phyloP scores from a whole-genome alignment of 805 yeast genomes.

The Lachancea meyersii region DNA sequence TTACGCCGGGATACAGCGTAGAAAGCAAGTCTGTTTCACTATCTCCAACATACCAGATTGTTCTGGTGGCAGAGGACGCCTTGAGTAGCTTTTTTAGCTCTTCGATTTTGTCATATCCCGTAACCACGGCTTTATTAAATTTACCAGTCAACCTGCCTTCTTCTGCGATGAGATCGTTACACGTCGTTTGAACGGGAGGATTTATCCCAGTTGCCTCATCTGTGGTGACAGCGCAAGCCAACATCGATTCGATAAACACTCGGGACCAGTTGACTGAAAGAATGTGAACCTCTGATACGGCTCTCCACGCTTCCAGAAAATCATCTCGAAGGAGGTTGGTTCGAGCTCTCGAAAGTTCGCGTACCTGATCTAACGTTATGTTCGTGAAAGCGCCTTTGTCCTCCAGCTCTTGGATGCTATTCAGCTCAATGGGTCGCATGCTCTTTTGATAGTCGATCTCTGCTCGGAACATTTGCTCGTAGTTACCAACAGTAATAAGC shows the following conservation, averaged over 20 bases:
- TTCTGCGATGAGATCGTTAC: conserved; percentile 20
- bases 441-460: conserved; percentile 19
- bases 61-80: not conserved
- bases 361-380: conserved; percentile 15
- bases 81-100: conserved; percentile 12
- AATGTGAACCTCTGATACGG: conserved; percentile 14
- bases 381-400: conserved; percentile 16
- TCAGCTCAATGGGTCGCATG: conserved; percentile 18
- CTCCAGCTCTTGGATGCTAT: conserved; percentile 23
- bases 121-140: conserved; percentile 20
- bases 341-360: conserved; percentile 8
- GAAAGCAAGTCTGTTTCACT: conserved; percentile 30
- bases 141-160: conserved; percentile 19
- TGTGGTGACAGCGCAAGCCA: conserved; percentile 9
- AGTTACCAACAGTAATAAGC: conserved; percentile 13
- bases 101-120: conserved; percentile 27
- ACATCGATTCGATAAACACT: conserved; percentile 22
- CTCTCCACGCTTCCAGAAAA: conserved; percentile 4
- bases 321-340: conserved; percentile 5
- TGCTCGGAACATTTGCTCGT: conserved; percentile 9
- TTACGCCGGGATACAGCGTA: conserved; percentile 23
- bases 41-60: conserved; percentile 30
- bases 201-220: conserved; percentile 2
- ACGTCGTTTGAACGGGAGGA: conserved; percentile 15
- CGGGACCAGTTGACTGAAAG: conserved; percentile 30